Base-by-base conservation (phyloP, 2,329 filamentous ascomycete species). In the Hortaea sp. region DNA sequence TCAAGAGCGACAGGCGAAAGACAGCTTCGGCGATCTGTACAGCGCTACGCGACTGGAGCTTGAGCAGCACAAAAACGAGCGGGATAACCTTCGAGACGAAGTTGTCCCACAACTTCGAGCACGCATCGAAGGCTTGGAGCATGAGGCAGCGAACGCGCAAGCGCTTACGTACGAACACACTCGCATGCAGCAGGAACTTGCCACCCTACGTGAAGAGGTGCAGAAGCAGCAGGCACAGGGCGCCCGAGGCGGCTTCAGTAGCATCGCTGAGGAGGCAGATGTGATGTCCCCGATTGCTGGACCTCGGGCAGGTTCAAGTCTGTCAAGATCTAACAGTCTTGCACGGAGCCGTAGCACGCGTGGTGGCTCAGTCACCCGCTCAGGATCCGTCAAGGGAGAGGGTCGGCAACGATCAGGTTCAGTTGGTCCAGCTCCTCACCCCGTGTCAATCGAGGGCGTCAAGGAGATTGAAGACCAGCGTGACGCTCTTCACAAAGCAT, bases 381-480 rank as follows among this genome's bases (percentile, higher is more conserved):
- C 59, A 37, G 53, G 63, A 55, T 57, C 60, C 57, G 45, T 69
- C 62, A 49, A 69, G 64, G 53, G 68, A 63, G 57, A 56, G n/a
- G 56, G 58, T 20, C 78, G 53, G 13, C 53, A 57, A 43, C 62
- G 70, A 5, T 70, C 70, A 7, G 70, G 69, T 40, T 72, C 69
- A 1, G 61, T 66, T 43, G 40, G 46, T 13, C 29, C 45, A 3
- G 20, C 20, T 20, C 4, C 20, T 20, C 51, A 55, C 28, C 47
- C 53, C 2, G 53, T 63, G 27, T 56, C 54, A 11, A 79, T 82
- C 1, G 88, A 95, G 55, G 78, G 85, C 29, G 74, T 95, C 12
- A 95, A 94, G 66, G 90, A 97, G 54, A 82, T 95, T 7, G 90
- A 97, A 66, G 82, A 87, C 39, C 92, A 98, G 68, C 80, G 92